These are phyloP conservation scores for Leptographium flavum DNA, from an alignment of 2,329 filamentous ascomycete genomes.

Conservation along the genomic window DNA sequence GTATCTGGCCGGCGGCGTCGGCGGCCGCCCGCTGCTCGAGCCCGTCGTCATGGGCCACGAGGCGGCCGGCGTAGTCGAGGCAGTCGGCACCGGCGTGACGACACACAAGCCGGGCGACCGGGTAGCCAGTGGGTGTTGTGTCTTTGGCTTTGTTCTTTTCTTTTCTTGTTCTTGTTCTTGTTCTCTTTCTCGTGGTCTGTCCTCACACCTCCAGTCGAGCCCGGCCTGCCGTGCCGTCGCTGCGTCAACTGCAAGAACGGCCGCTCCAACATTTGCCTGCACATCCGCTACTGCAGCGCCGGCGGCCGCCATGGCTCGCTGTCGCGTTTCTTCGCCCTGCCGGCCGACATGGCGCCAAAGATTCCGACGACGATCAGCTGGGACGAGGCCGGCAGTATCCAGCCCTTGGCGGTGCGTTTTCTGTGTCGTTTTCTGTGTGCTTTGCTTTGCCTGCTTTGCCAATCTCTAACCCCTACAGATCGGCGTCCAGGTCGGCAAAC, in stretches of 20 bases:
- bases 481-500: conserved; percentile 61
- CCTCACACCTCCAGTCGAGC: conserved; percentile 48
- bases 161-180: no score
- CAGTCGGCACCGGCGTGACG: conserved; percentile 50
- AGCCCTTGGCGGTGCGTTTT: conserved; percentile 52
- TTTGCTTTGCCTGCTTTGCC: neutral
- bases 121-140: conserved; percentile 32
- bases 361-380: conserved; percentile 62
- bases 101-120: conserved; percentile 59
- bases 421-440: no score
- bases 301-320: conserved; percentile 82
- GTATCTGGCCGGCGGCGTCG: conserved; percentile 75
- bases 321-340: conserved; percentile 68
- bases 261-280: conserved; percentile 78
- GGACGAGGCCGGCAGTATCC: conserved; percentile 78
- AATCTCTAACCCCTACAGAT: conserved; percentile 19
- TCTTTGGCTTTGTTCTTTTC: no score
- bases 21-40: conserved; percentile 65
- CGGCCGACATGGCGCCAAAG: conserved; percentile 86
- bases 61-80: conserved; percentile 64
- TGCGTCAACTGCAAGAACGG: conserved; percentile 68
- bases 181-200: no score
- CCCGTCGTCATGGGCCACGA: conserved; percentile 65
- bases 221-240: conserved; percentile 69
- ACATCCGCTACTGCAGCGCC: conserved; percentile 84